Base-by-base conservation (phyloP, 2,329 filamentous ascomycete genomes). In the Sarocladiaceae sp. region DNA sequence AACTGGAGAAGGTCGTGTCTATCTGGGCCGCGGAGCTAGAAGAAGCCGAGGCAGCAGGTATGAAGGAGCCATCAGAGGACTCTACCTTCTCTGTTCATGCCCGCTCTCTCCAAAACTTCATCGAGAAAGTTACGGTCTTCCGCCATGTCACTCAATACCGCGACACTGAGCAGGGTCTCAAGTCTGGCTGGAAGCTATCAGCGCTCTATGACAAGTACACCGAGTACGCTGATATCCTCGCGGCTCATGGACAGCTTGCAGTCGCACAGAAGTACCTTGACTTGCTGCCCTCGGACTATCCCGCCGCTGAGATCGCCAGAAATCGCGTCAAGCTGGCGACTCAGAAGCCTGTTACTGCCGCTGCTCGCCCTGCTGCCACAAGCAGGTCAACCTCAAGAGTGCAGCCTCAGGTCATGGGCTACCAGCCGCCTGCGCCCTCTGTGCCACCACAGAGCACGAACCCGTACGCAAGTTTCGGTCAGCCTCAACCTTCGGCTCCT, bases 91-190 rank as follows among this genome's bases (percentile, higher is more conserved):
- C 93, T 0, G 84, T 97, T 48, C 94, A 97, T 62, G 91, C 93
- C 52, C 84, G 85, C 56, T 87, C 88, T 44, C 75, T 99, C 39
- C 94, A 97, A 69, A 86, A 88, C 58, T 93, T 99, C 64, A 96
- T 99, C 56, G 94, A 99, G 73, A 99, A 99, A 77, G 94, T 99
- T 44, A 96, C 92, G 0, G 83, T 99, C 51, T 99, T 99, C 84
- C 87, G 94, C 52, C 83, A 94, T 59, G 92, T 97, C 39, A 92
- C 91, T 56, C 91, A 93, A 64, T 99, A 97, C 74, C 75, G 88
- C 61, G 94, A 99, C 65, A 70, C 73, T 8, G 91, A 97, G 64
- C 82, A 82, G 57, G 72, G 73, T 44, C 81, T 89, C 59, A 77
- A 81, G 10, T 84, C 85, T 1, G 89, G 86, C 60, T 99, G 93